Percentiles rank a stretch among this genome's conserved stretches.
Evolutionary conservation across 2,329 filamentous ascomycete species (phyloP).

Genomic region (Colletotrichum nymphaeae): DNA sequence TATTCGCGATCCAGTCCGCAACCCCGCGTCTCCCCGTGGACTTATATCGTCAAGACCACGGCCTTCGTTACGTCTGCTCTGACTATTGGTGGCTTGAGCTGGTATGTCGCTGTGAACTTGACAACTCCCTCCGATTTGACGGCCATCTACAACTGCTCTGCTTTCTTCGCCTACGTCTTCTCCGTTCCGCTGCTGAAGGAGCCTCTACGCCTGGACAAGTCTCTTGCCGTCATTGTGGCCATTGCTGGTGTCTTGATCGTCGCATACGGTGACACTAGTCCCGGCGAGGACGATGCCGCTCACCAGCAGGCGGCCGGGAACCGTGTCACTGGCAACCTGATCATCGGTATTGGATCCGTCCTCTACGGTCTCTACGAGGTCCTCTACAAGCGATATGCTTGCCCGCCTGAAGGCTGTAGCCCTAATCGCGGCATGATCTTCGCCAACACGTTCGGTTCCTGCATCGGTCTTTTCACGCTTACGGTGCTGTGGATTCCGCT

Average conservation of each 20-base stretch:
- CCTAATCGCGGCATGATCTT: slow-evolving; percentile 95
- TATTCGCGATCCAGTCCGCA: slow-evolving; percentile 59
- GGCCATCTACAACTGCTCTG: slow-evolving; percentile 98
- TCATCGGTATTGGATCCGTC: slow-evolving; percentile 91
- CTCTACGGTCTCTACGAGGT: slow-evolving; percentile 98
- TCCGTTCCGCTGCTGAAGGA: slow-evolving; percentile 91
- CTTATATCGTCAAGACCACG: slow-evolving; percentile 84
- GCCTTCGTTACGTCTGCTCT: slow-evolving; percentile 85
- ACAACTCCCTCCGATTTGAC: slow-evolving; percentile 95
- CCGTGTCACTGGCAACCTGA: slow-evolving; percentile 84
- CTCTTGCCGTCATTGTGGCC: slow-evolving; percentile 85
- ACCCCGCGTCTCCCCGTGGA: slow-evolving; percentile 55
- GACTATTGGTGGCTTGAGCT: slow-evolving; percentile 90
- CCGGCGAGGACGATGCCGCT: slow-evolving; percentile 58
- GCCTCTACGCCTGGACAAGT: slow-evolving; percentile 85
- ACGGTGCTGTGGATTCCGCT: slow-evolving; percentile 91
- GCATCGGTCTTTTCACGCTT: slow-evolving; percentile 89
- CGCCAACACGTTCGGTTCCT: slow-evolving; percentile 88
- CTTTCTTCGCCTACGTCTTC: slow-evolving; percentile 98
- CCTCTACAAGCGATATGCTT: slow-evolving; percentile 92
- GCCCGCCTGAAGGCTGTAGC: slow-evolving; percentile 88
- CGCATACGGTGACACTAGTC: slow-evolving; percentile 83
- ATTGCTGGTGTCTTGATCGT: slow-evolving; percentile 94
- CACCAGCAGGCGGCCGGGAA: slow-evolving; percentile 63
- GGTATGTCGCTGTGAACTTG: slow-evolving; percentile 95